Percentiles rank a stretch among this genome's conserved stretches.
Evolutionary conservation across 805 yeast species (phyloP).

Genomic region (Candida corydali): DNA sequence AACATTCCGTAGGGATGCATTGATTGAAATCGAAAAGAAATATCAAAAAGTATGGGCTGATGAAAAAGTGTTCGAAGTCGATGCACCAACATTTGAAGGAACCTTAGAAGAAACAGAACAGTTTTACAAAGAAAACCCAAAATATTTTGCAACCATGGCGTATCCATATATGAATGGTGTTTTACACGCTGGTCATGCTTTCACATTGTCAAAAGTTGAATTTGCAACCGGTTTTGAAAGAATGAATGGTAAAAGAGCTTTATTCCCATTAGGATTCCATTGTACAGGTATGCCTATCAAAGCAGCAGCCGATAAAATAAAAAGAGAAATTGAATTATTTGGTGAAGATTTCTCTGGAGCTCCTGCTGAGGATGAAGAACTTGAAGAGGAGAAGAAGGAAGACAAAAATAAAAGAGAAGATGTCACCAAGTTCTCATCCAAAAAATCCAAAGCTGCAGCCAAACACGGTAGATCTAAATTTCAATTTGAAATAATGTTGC

Average conservation of each 20-base stretch:
- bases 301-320: slow-evolving; percentile 92
- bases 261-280: slow-evolving; percentile 96
- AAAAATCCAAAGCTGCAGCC: slow-evolving; percentile 90
- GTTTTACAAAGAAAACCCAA: slow-evolving; percentile 75
- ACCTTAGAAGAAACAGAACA: slow-evolving; percentile 49
- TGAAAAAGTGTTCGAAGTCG: slow-evolving; percentile 77
- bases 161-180: slow-evolving; percentile 99
- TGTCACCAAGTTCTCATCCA: slow-evolving; percentile 86
- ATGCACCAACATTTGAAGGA: slow-evolving; percentile 80
- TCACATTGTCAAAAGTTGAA: slow-evolving; percentile 91
- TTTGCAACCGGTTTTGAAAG: slow-evolving; percentile 91
- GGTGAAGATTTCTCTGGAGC: slow-evolving; percentile 74
- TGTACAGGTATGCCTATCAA: slow-evolving; percentile 99
- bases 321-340: slow-evolving; percentile 87
- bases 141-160: slow-evolving; percentile 91
- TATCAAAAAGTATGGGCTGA: slow-evolving; percentile 87
- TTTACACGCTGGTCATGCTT: slow-evolving; percentile 95
- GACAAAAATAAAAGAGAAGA: slow-evolving; percentile 48
- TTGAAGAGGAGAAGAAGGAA: slow-evolving; percentile 21
- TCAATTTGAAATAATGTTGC: slow-evolving; percentile 95
- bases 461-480: slow-evolving; percentile 91
- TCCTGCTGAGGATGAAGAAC: slow-evolving; percentile 59
- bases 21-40: slow-evolving; percentile 82
- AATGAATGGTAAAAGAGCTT: slow-evolving; percentile 87
- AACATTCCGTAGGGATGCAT: slow-evolving; percentile 92